Percentiles rank a stretch among this genome's conserved stretches.
Evolutionary conservation across 2,329 filamentous ascomycete genomes (phyloP).

Genomic region (Aspergillus japonicus): DNA sequence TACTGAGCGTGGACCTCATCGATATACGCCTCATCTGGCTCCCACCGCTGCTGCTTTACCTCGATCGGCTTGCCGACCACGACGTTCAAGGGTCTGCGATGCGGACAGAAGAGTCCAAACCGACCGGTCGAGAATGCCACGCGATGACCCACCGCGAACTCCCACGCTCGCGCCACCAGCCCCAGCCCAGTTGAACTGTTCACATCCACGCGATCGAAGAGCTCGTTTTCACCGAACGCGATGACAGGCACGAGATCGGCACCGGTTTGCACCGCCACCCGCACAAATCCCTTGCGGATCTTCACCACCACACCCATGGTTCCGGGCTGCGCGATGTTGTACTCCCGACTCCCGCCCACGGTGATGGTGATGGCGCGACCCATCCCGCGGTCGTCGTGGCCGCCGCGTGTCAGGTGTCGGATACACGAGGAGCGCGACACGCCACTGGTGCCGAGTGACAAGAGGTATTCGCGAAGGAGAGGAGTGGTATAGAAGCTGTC

Average conservation of each 20-base stretch:
- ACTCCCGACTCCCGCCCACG: conserved; percentile 81
- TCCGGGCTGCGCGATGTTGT: conserved; percentile 75
- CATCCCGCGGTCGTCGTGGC: conserved; percentile 70
- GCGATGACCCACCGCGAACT: conserved; percentile 71
- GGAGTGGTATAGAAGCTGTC: conserved; percentile 84
- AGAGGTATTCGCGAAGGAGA: conserved; percentile 78
- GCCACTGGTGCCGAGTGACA: conserved; percentile 72
- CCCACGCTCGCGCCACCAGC: conserved; percentile 53
- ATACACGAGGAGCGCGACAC: conserved; percentile 81
- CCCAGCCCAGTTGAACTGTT: conserved; percentile 64
- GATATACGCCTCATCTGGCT: conserved; percentile 67
- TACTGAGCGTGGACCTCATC: conserved; percentile 73
- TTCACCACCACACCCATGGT: conserved; percentile 70
- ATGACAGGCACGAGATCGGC: conserved; percentile 82
- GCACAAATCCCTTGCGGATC: conserved; percentile 82
- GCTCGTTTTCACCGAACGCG: conserved; percentile 81
- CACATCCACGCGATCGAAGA: conserved; percentile 77
- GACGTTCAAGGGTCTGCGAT: conserved; percentile 75
- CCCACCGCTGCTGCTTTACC: conserved; percentile 54
- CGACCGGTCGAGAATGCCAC: conserved; percentile 82
- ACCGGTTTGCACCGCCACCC: conserved; percentile 76
- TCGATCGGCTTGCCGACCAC: conserved; percentile 75
- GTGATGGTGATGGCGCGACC: conserved; percentile 86
- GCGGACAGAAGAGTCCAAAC: conserved; percentile 77
- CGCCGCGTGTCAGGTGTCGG: conserved; percentile 72